These are phyloP conservation scores for Verticillium klebahnii DNA, from an alignment of 2,329 filamentous ascomycete genomes.

Conservation along the genomic window DNA sequence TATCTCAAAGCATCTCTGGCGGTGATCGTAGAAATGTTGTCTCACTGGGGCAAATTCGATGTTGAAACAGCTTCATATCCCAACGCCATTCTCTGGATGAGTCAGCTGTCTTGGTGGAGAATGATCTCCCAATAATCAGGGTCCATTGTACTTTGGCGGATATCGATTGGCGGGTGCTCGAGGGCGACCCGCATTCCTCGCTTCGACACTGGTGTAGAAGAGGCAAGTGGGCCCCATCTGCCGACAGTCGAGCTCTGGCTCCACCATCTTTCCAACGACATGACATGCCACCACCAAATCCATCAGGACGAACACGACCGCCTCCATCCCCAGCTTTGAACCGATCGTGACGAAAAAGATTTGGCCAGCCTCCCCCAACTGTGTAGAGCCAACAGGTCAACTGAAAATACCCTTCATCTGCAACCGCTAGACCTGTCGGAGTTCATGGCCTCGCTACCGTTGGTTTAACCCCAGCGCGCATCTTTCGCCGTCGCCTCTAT, in stretches of 20 bases:
- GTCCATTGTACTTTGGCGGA: not conserved
- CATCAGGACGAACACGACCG: not conserved
- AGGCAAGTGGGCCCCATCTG: not conserved
- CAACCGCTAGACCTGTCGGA: too few species aligned
- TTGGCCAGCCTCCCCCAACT: too few species aligned
- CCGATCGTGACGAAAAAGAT: too few species aligned
- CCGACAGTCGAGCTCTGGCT: not conserved
- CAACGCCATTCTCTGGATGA: not conserved
- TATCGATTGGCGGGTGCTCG: not conserved
- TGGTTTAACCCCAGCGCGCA: too few species aligned
- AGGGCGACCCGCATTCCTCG: not conserved
- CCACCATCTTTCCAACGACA: not conserved
- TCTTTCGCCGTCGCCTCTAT: too few species aligned
- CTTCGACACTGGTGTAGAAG: not conserved
- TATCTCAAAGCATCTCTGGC: not conserved
- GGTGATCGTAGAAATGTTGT: not conserved
- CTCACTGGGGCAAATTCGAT: not conserved
- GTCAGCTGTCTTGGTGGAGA: not conserved
- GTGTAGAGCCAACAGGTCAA: too few species aligned
- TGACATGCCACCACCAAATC: not conserved
- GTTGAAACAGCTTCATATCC: not conserved
- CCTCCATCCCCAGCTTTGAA: too few species aligned
- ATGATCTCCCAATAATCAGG: not conserved
- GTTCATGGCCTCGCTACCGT: too few species aligned
- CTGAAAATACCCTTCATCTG: too few species aligned